A percentile compares a stretch with the other conserved stretches of the same genome.
Evolutionary conservation across 169 alveolate species (phyloP).

Genomic region (Theileria sp.): DNA sequence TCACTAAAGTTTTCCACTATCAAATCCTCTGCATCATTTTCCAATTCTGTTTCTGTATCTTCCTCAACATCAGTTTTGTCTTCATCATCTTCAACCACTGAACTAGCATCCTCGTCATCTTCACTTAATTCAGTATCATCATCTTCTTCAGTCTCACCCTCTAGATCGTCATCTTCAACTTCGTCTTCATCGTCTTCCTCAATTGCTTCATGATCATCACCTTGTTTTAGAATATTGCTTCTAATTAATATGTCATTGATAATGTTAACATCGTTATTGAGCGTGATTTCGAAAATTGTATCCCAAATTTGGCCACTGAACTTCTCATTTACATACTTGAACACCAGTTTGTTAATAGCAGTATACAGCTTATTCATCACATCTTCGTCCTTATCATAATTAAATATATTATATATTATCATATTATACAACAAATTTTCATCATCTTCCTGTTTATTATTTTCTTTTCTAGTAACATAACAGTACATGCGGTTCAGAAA

Average conservation of each 20-base stretch:
- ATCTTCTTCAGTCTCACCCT: constrained; percentile 30
- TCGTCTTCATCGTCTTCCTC: not conserved
- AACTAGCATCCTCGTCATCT: constrained; percentile 14
- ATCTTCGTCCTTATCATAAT: not conserved
- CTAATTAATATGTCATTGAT: not conserved
- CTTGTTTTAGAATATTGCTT: not conserved
- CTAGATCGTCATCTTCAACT: not conserved
- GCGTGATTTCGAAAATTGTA: not conserved
- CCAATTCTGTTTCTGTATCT: not conserved
- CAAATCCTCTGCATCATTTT: not conserved
- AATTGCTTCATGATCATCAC: not conserved
- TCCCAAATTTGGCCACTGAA: not conserved
- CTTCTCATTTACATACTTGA: not conserved
- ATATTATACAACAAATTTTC: not conserved
- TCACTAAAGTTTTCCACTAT: not conserved
- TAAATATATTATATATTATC: not conserved
- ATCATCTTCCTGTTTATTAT: not conserved
- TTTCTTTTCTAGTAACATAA: not conserved
- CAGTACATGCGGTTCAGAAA: not conserved
- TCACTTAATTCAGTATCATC: constrained; percentile 15
- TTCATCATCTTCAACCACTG: not conserved
- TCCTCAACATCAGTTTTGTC: constrained; percentile 13
- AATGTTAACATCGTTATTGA: not conserved
- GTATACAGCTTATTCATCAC: not conserved
- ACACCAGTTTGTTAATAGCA: not conserved